Percentiles rank a stretch among this genome's conserved stretches.
These are phyloP conservation scores for Kazachstania sp. DNA, from an alignment of 1,139 yeast genomes.

Conservation along the genomic window DNA sequence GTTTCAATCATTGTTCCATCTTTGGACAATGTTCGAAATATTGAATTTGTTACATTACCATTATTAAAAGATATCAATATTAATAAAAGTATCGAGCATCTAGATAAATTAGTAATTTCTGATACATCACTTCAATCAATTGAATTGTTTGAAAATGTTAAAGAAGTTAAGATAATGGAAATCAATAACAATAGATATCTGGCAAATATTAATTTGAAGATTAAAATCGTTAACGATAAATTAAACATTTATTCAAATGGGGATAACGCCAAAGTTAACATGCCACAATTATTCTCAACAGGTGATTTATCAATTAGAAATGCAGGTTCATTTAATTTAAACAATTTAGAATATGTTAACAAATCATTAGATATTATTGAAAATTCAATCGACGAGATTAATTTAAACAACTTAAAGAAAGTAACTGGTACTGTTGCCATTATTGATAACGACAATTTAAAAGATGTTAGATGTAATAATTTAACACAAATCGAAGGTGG, in stretches of 20 bases:
- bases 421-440: slow-evolving; percentile 63
- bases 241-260: slow-evolving; percentile 62
- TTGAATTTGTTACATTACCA: slow-evolving; percentile 64
- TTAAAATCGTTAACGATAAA: slow-evolving; percentile 42
- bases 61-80: slow-evolving; percentile 50
- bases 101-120: slow-evolving; percentile 49
- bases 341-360: slow-evolving; percentile 43
- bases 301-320: slow-evolving; percentile 57
- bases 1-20: slow-evolving; percentile 47
- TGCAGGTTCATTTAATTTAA: slow-evolving; percentile 40
- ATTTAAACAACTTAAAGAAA: slow-evolving; percentile 44
- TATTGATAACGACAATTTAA: slow-evolving; percentile 44
- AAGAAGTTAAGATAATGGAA: slow-evolving; percentile 44
- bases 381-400: slow-evolving; percentile 47
- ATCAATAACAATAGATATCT: slow-evolving; percentile 65
- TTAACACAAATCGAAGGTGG: slow-evolving; percentile 65
- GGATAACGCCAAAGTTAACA: slow-evolving; percentile 42
- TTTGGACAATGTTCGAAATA: slow-evolving; percentile 38
- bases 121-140: slow-evolving; percentile 63
- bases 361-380: slow-evolving; percentile 53
- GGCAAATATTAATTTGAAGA: slow-evolving; percentile 48
- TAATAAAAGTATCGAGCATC: slow-evolving; percentile 39
- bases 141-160: slow-evolving; percentile 46
- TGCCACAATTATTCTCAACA: slow-evolving; percentile 49
- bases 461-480: slow-evolving; percentile 39